phyloP scores from a whole-genome alignment of 2,329 filamentous ascomycete species.

The Parascedosporium putredinis region DNA sequence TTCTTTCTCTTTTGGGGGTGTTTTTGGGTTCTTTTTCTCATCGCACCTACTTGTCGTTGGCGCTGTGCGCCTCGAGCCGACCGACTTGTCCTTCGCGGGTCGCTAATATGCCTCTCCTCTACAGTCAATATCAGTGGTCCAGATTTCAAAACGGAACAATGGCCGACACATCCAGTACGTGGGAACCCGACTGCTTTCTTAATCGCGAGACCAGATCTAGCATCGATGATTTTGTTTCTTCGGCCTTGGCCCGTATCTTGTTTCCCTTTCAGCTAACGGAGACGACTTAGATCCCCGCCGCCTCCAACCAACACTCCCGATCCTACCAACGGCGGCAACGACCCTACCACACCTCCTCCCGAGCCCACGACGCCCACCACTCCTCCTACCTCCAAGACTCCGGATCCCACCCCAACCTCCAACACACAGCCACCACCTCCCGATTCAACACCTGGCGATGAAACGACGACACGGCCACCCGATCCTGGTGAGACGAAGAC shows the following conservation, averaged over 20 bases:
- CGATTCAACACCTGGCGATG: background rate
- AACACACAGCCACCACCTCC: background rate
- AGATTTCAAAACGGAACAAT: slow-evolving; percentile 8
- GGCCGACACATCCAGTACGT: slow-evolving; percentile 6
- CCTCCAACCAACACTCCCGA: background rate
- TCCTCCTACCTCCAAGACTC: background rate
- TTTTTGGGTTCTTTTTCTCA: background rate
- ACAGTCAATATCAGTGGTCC: slow-evolving; percentile 16
- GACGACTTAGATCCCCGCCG: slow-evolving; percentile 11
- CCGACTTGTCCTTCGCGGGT: background rate
- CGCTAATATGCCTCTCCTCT: slow-evolving; percentile 24
- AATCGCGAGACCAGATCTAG: background rate
- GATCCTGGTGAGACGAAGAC: slow-evolving; percentile 5
- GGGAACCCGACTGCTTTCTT: background rate
- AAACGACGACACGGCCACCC: background rate
- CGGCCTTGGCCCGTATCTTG: too few species aligned
- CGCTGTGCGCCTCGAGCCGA: background rate
- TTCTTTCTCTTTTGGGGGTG: too few species aligned
- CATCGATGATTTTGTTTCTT: too few species aligned
- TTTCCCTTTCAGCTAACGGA: background rate
- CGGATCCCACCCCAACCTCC: background rate
- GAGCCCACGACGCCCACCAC: slow-evolving; percentile 7
- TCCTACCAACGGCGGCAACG: background rate
- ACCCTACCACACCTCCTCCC: slow-evolving; percentile 1
- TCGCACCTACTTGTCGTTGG: background rate